Percentiles rank a stretch among this genome's conserved stretches.
Conservation (phyloP, 805 yeast genomes). For the Candida incommunis region DNA sequence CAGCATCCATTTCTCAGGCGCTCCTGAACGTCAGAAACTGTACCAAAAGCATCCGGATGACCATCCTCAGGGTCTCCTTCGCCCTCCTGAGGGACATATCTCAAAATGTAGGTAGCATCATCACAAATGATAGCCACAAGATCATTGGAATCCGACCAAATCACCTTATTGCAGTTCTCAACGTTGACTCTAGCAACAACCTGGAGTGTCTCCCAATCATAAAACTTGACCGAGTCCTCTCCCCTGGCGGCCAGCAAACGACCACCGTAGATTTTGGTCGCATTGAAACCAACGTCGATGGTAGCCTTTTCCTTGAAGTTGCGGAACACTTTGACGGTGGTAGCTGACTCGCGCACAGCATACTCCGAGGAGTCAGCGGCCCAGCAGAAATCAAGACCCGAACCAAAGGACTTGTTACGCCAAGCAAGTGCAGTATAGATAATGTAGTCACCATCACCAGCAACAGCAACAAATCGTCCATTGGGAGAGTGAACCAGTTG, state of each 20-base stretch:
- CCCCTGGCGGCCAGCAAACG: slow-evolving; percentile 66
- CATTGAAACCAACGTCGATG: slow-evolving; percentile 40
- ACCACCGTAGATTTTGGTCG: slow-evolving; percentile 79
- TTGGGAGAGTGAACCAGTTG: slow-evolving; percentile 85
- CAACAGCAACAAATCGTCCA: slow-evolving; percentile 91
- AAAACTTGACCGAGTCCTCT: slow-evolving; percentile 73
- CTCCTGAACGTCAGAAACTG: slow-evolving; percentile 70
- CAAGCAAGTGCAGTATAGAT: slow-evolving; percentile 94
- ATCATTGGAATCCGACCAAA: slow-evolving; percentile 93
- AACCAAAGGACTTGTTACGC: slow-evolving; percentile 91
- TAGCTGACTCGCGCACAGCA: slow-evolving; percentile 63
- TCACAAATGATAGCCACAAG: slow-evolving; percentile 59
- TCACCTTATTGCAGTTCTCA: slow-evolving; percentile 55
- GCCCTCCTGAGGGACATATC: slow-evolving; percentile 43
- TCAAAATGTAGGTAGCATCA: slow-evolving; percentile 66
- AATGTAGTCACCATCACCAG: slow-evolving; percentile 96
- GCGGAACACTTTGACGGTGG: slow-evolving; percentile 56
- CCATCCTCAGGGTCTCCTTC: slow-evolving; percentile 67
- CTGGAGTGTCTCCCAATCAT: slow-evolving; percentile 84
- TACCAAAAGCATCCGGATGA: slow-evolving; percentile 74
- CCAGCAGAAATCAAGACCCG: slow-evolving; percentile 89
- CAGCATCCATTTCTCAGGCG: slow-evolving; percentile 78
- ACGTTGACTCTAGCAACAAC: slow-evolving; percentile 84
- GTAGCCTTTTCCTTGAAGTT: slow-evolving; percentile 71
- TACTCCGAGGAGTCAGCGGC: slow-evolving; percentile 77